Base-by-base conservation (phyloP, 192 early-diverging fungal genomes). In the Entomortierella beljakovae region DNA sequence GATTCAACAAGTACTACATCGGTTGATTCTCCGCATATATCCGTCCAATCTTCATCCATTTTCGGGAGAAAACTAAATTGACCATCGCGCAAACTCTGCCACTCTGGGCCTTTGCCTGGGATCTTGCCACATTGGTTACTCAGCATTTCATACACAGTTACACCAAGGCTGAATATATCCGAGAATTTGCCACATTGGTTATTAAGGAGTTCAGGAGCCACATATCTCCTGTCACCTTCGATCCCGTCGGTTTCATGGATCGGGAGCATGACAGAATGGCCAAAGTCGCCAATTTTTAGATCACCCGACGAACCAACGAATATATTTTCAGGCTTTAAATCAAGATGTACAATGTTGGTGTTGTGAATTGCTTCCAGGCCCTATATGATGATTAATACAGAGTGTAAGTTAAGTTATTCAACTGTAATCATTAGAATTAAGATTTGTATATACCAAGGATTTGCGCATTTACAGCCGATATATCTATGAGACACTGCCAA, bases 91-190 rank as follows among this genome's bases (percentile, higher is more conserved):
- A 59, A 13, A 9, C 22, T 2, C 16, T 59, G 40, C 40, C 60
- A 61, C 5, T 46, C 46, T 18, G 25, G 31, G 2, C 60, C 46
- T n/a, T 49, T 15, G 18, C 60, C 60, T 2, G 60, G 46, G 13
- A 49, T 42, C 26, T 49, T 46, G 16, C 46, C 43, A 31, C 60
- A 61, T 49, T 46, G 60, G 32, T 61, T 46, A 31, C 40, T 49
- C 25, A 49, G 23, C 35, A 61, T 61, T 20, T 61, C 60, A 40
- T 18, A 61, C 11, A 61, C 10, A 1, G 43, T 40, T 1, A 61
- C 49, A 4, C 54, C 54, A 31, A 57, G 54, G 54, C 54, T 57
- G 20, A 57, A 57, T 1, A 57, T 57, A 31, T 57, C 54, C 7
- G 54, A 57, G 20, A 34, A 57, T 33, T 20, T 31, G 8, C 32